Percentiles rank a stretch among this genome's conserved stretches.
Conservation (phyloP, 202 grass and related monocot species). For the Zizania palustris region DNA sequence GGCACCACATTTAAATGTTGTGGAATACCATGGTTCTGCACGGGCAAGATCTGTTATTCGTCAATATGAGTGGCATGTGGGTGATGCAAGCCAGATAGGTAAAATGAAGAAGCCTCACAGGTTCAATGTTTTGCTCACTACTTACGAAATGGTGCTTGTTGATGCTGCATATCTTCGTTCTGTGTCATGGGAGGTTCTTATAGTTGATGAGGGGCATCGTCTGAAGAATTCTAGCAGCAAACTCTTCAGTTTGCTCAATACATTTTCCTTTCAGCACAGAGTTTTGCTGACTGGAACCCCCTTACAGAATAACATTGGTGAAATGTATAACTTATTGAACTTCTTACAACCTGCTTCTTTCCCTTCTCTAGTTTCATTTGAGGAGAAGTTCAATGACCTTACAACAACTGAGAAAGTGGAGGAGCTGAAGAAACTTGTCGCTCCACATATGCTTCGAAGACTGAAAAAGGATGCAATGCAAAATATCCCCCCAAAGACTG, state of each 20-base stretch:
- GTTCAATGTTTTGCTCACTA: slow-evolving; percentile 94
- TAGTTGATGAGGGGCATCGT: slow-evolving; percentile 97
- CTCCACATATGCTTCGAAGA: slow-evolving; percentile 96
- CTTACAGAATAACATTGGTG: slow-evolving; percentile 97
- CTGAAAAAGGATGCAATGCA: slow-evolving; percentile 99
- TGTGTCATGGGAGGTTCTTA: slow-evolving; percentile 96
- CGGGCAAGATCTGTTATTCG: slow-evolving; percentile 87
- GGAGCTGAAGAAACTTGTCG: slow-evolving; percentile 98
- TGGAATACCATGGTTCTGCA: slow-evolving; percentile 98
- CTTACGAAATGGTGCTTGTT: slow-evolving; percentile 98
- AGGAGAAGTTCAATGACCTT: slow-evolving; percentile 98
- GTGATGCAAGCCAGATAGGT: slow-evolving; percentile 52
- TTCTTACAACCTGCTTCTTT: slow-evolving; percentile 97
- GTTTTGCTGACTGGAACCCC: slow-evolving; percentile 97
- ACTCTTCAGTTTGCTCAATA: slow-evolving; percentile 94
- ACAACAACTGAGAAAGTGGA: slow-evolving; percentile 96
- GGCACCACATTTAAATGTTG: slow-evolving; percentile 97
- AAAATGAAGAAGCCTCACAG: slow-evolving; percentile 72
- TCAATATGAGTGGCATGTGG: slow-evolving; percentile 94
- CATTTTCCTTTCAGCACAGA: slow-evolving; percentile 92
- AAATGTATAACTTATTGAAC: slow-evolving; percentile 99
- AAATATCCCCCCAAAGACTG: slow-evolving; percentile 97
- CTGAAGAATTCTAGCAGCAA: slow-evolving; percentile 98
- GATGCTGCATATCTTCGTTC: slow-evolving; percentile 89
- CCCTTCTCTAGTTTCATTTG: slow-evolving; percentile 87